Evolutionary conservation across 345 rosid species (phyloP), one percentile per base, ranked within the genome.

Genomic region (Heritiera littoralis): DNA sequence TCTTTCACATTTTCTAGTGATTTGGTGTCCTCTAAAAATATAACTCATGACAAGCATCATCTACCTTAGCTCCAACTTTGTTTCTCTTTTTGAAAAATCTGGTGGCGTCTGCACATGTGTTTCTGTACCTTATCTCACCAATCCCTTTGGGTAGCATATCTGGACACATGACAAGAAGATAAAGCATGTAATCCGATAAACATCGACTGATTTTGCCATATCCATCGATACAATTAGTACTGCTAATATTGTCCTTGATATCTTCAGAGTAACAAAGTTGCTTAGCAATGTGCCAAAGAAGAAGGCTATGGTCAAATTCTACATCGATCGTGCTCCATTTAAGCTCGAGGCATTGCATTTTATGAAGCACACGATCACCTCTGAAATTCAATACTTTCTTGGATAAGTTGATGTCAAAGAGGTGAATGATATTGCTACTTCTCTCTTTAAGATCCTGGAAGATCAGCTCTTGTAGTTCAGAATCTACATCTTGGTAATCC

Each of bases 221-320:
- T 32, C 30, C 14, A 4, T 55, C 0, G 45, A 43, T 23, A 23
- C 28, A 0, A 43, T 4, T 6, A 1, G 14, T 0, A 51, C 11
- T 9, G 6, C 0, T 6, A 5, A 48, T 35, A 35, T 35, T 11
- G 3, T 1, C 1, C 43, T 1, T 64, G 6, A 64, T 2, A 32
- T 64, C 32, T 10, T 48, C 45, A 7, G 64, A 0, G 66, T 41
- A 17, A 55, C 82, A 84, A 2, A 81, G 18, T 28, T 60, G 7
- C 8, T 82, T 81, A 1, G 84, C 84, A 9, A 84, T 81, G 67
- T 84, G 78, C 84, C 84, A 81, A 49, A 79, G 41, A 28, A 77
- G 75, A 18, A 81, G 64, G 66, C 82, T 70, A 28, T 79, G 58
- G 67, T 80, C 76, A 23, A 84, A 77, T 40, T 80, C 69, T n/a